phyloP scores from a whole-genome alignment of 164 flowering plant genomes.

The Protea cynaroides region DNA sequence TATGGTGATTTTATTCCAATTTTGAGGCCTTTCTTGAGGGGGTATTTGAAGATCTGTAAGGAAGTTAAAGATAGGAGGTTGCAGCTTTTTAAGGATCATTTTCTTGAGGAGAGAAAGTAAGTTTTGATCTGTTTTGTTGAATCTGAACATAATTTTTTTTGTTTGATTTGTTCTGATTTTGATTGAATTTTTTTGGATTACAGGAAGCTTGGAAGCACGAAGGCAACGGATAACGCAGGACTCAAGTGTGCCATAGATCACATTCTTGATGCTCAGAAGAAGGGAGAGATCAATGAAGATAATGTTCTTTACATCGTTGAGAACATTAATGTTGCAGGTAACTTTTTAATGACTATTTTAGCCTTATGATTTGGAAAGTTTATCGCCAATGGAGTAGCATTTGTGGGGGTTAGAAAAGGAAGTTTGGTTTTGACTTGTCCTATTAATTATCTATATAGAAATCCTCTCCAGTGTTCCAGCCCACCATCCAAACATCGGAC shows the following conservation, averaged over 20 bases:
- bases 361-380: too few relatives aligned
- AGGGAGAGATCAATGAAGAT: slow-evolving; percentile 93
- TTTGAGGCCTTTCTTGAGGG: slow-evolving; percentile 65
- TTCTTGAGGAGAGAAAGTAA: slow-evolving; percentile 86
- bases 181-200: background rate
- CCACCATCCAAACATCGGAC: too few relatives aligned
- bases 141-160: background rate
- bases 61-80: slow-evolving; percentile 73
- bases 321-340: slow-evolving; percentile 94
- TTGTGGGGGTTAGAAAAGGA: too few relatives aligned
- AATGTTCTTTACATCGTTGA: slow-evolving; percentile 91
- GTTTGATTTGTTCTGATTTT: background rate
- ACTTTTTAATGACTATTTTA: too few relatives aligned
- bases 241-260: slow-evolving; percentile 89
- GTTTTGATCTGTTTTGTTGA: slow-evolving; percentile 11
- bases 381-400: too few relatives aligned
- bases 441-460: too few relatives aligned
- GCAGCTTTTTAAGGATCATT: slow-evolving; percentile 79
- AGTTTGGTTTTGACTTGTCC: too few relatives aligned
- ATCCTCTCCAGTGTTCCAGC: too few relatives aligned
- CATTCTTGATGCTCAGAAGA: slow-evolving; percentile 74
- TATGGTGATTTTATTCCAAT: slow-evolving; percentile 84
- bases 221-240: slow-evolving; percentile 30
- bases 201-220: slow-evolving; percentile 67
- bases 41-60: slow-evolving; percentile 63